These are phyloP conservation scores for Onygenales sp. DNA, from an alignment of 2,329 filamentous ascomycete species.

Conservation along the genomic window DNA sequence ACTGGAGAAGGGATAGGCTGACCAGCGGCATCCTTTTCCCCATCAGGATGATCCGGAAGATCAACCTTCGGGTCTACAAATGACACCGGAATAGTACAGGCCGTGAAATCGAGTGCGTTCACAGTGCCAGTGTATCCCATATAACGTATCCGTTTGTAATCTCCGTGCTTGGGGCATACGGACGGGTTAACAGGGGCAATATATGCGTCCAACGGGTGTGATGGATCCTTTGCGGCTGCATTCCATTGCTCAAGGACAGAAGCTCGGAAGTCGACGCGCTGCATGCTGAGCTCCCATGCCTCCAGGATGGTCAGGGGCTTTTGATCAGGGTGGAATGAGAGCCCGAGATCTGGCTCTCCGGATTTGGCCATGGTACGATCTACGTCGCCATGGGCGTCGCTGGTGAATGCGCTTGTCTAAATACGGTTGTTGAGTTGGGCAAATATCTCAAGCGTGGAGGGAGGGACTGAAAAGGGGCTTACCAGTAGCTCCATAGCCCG, in stretches of 20 bases:
- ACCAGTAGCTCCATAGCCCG: neutral
- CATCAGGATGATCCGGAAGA: conserved; percentile 33
- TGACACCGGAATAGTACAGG: conserved; percentile 44
- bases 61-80: conserved; percentile 24
- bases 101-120: conserved; percentile 54
- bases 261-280: conserved; percentile 1
- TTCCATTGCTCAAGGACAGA: conserved; percentile 11
- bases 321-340: conserved; percentile 15
- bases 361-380: conserved; percentile 40
- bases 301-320: conserved; percentile 2
- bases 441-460: conserved; percentile 41
- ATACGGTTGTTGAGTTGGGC: conserved; percentile 37
- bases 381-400: conserved; percentile 49
- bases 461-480: neutral
- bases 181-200: conserved; percentile 5
- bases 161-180: neutral
- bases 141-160: neutral
- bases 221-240: conserved; percentile 1
- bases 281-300: conserved; percentile 2
- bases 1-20: conserved; percentile 18
- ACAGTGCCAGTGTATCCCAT: conserved; percentile 52
- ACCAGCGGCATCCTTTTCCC: conserved; percentile 24
- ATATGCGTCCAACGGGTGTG: conserved; percentile 5
- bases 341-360: conserved; percentile 45
- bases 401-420: conserved; percentile 28